Evolutionary conservation across 1,139 yeast species (phyloP).

Genomic region (Yamadazyma trypodendri): DNA sequence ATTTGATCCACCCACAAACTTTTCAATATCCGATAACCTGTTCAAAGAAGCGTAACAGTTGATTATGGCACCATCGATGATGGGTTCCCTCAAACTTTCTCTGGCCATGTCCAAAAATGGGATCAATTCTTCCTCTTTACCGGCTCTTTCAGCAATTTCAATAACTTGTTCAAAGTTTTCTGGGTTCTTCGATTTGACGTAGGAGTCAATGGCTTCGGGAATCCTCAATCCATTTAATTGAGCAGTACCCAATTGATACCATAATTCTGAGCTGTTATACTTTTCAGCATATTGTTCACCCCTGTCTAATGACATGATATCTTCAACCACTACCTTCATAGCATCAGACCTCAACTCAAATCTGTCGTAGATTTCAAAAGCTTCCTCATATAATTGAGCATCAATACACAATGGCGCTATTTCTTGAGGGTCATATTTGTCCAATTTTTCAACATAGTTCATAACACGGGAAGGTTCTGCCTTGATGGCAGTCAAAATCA

Average conservation of each 20-base stretch:
- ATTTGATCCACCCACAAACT: constrained; percentile 78
- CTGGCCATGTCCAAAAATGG: constrained; percentile 94
- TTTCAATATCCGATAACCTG: constrained; percentile 77
- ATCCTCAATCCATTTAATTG: constrained; percentile 92
- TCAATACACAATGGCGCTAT: constrained; percentile 92
- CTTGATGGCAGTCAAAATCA: constrained; percentile 91
- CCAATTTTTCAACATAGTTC: constrained; percentile 83
- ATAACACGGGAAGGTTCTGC: constrained; percentile 87
- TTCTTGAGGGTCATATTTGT: constrained; percentile 89
- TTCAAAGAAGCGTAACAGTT: constrained; percentile 82
- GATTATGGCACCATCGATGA: constrained; percentile 88
- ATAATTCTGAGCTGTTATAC: constrained; percentile 78
- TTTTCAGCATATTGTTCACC: constrained; percentile 94
- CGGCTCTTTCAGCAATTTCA: constrained; percentile 94
- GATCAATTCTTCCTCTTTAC: constrained; percentile 90
- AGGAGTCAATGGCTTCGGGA: constrained; percentile 87
- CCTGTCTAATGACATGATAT: constrained; percentile 89
- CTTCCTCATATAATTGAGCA: constrained; percentile 88
- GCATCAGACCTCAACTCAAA: constrained; percentile 79
- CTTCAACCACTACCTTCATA: constrained; percentile 87
- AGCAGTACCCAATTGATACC: constrained; percentile 96
- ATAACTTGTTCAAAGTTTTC: constrained; percentile 88
- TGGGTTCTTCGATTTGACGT: constrained; percentile 88
- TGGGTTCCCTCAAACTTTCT: constrained; percentile 84
- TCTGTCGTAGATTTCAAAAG: constrained; percentile 88